phyloP scores from a whole-genome alignment of 225 moss, liverwort and hornwort genomes.

The Physcomitrium patens region DNA sequence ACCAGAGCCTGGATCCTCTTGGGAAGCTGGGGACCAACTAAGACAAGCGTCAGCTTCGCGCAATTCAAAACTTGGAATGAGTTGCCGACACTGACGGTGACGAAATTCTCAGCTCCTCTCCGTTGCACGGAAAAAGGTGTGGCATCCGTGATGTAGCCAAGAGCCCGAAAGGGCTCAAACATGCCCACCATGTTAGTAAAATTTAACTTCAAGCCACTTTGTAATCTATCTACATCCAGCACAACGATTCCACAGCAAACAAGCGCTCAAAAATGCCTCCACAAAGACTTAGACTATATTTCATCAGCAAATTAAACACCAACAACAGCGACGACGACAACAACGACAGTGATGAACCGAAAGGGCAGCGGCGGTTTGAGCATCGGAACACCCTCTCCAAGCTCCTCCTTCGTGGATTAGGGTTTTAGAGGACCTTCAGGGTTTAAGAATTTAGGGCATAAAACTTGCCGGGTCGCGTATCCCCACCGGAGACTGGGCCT shows the following conservation, averaged over 20 bases:
- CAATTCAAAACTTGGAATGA: constrained; percentile 94
- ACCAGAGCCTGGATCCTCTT: constrained; percentile 81
- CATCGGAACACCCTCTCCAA: background rate
- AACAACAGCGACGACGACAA: background rate
- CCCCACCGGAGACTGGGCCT: no score
- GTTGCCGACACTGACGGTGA: constrained; percentile 92
- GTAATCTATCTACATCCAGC: background rate
- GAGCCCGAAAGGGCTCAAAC: constrained; percentile 93
- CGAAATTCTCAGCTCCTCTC: constrained; percentile 75
- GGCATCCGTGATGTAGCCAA: constrained; percentile 80
- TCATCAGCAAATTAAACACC: no score
- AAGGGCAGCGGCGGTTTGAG: background rate
- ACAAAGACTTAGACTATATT: no score
- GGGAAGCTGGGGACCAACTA: constrained; percentile 83
- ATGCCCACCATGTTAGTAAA: constrained; percentile 63
- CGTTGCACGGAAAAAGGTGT: constrained; percentile 80
- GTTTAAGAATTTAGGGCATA: background rate
- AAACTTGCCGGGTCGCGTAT: no score
- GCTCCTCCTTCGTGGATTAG: background rate
- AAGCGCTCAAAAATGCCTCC: background rate
- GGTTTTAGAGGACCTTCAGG: background rate
- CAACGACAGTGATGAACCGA: background rate
- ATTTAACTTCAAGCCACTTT: background rate
- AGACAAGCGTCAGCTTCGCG: constrained; percentile 85
- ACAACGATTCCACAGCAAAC: background rate